Evolutionary conservation across 192 early-diverging fungal genomes (phyloP).

Genomic region (Martensiomyces pterosporus): DNA sequence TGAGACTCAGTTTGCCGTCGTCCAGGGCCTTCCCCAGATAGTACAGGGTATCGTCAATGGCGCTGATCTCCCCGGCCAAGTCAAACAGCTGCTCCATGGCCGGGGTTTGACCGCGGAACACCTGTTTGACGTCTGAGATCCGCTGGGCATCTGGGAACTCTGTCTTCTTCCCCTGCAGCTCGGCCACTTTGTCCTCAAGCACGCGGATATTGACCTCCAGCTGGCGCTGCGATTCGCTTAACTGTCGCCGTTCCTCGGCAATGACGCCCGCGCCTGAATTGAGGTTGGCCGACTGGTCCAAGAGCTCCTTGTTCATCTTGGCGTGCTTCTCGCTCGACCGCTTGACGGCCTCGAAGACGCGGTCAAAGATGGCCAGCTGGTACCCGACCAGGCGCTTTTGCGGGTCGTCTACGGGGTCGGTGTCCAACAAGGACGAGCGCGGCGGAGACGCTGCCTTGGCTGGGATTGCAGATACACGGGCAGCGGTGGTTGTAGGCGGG

Average conservation of each 20-base stretch:
- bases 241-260: conserved; percentile 55
- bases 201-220: conserved; percentile 63
- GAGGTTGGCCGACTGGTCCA: conserved; percentile 64
- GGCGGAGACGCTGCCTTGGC: conserved; percentile 2
- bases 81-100: conserved; percentile 71
- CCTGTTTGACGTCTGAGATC: conserved; percentile 12
- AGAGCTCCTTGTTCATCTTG: conserved; percentile 60
- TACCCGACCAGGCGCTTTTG: conserved; percentile 50
- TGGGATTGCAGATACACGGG: too few relatives aligned
- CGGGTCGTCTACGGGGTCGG: conserved; percentile 43
- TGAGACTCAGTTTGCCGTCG: conserved; percentile 66
- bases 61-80: conserved; percentile 82
- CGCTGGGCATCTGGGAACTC: conserved; percentile 32
- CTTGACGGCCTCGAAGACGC: conserved; percentile 54
- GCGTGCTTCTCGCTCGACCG: conserved; percentile 58
- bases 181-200: conserved; percentile 58
- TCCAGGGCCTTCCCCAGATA: conserved; percentile 74
- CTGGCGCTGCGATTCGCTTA: conserved; percentile 57
- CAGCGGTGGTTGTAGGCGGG: neutral
- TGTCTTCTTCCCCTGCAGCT: conserved; percentile 46
- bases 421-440: conserved; percentile 35
- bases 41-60: conserved; percentile 85
- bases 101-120: conserved; percentile 36
- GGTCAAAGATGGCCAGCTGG: conserved; percentile 61
- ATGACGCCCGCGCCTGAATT: conserved; percentile 67